Evolutionary conservation across 495 filamentous ascomycete species (phyloP).

Genomic region (Aspergillus nidulans): DNA sequence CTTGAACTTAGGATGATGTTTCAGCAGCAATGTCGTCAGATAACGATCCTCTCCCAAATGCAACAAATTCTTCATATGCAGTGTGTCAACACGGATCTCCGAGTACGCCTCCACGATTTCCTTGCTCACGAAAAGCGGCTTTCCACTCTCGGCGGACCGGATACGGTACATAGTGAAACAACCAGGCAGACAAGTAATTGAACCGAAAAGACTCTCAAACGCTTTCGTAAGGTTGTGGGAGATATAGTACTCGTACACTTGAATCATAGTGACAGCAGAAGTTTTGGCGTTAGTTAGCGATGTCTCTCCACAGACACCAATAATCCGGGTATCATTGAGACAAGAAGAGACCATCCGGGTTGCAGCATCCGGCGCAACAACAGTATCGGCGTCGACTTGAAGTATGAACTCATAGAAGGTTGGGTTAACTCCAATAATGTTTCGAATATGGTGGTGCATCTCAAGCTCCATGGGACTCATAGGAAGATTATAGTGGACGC

Average conservation of each 20-base stretch:
- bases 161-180: slow-evolving; percentile 99
- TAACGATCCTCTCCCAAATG: slow-evolving; percentile 92
- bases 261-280: slow-evolving; percentile 95
- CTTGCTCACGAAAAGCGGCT: slow-evolving; percentile 90
- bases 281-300: slow-evolving; percentile 87
- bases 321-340: slow-evolving; percentile 83
- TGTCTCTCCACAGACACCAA: slow-evolving; percentile 93
- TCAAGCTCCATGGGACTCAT: slow-evolving; percentile 98
- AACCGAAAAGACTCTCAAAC: slow-evolving; percentile 97
- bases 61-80: slow-evolving; percentile 98
- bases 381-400: slow-evolving; percentile 96
- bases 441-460: slow-evolving; percentile 98
- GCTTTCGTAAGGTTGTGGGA: slow-evolving; percentile 97
- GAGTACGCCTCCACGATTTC: slow-evolving; percentile 84
- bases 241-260: slow-evolving; percentile 99
- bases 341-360: slow-evolving; percentile 91
- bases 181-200: slow-evolving; percentile 94
- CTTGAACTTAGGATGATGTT: slow-evolving; percentile 89
- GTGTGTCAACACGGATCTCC: slow-evolving; percentile 91
- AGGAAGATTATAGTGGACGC: slow-evolving; percentile 90
- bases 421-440: slow-evolving; percentile 98
- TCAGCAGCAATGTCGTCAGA: slow-evolving; percentile 89
- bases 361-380: slow-evolving; percentile 85
- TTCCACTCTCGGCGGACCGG: slow-evolving; percentile 86
- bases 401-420: slow-evolving; percentile 97